Conservation (phyloP, 305 asterid species). For the Fraxinus angustifolia region DNA sequence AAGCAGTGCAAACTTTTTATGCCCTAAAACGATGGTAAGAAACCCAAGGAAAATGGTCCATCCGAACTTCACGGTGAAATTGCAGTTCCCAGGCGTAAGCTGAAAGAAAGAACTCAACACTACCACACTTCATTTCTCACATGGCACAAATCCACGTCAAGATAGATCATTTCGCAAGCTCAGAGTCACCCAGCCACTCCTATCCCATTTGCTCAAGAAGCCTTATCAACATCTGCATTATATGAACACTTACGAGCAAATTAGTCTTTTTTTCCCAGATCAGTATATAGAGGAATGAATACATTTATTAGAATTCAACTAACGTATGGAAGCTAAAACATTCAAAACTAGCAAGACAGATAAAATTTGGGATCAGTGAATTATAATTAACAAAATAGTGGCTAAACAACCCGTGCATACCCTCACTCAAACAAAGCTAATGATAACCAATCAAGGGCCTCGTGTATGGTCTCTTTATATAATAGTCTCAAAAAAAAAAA, state of each 20-base stretch:
- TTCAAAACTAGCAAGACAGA: neutral
- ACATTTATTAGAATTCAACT: neutral
- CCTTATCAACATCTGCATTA: constrained; percentile 17
- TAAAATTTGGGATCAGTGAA: neutral
- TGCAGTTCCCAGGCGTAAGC: neutral
- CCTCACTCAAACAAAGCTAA: neutral
- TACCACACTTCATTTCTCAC: neutral
- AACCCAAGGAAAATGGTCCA: neutral
- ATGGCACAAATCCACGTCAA: neutral
- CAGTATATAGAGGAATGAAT: neutral
- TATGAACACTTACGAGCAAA: neutral
- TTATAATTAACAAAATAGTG: neutral
- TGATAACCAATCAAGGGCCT: neutral
- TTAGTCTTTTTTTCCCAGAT: neutral
- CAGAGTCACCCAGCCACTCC: neutral
- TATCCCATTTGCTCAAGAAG: constrained; percentile 6
- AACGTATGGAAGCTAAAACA: neutral
- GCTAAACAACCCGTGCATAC: neutral
- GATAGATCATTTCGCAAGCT: neutral
- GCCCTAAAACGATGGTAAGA: neutral
- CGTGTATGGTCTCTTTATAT: neutral
- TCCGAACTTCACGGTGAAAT: neutral
- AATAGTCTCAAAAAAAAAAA: neutral
- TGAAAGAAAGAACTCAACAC: constrained; percentile 1
- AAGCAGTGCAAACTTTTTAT: neutral